Conservation (phyloP, 306 rosid genomes). For the Lagenaria siceraria region DNA sequence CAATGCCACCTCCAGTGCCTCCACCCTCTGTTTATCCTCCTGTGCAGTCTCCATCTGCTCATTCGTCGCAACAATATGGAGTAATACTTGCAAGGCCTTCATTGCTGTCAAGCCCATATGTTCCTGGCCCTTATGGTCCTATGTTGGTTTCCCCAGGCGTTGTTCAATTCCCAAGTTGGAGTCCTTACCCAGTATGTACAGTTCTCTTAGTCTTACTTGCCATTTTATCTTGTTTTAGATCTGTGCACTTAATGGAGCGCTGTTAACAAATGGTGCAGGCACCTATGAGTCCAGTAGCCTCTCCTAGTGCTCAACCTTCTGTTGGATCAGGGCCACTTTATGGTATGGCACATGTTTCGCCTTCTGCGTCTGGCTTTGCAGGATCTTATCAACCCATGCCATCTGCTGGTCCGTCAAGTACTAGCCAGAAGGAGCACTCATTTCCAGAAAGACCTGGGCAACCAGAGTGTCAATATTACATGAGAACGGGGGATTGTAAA, state of each 20-base stretch:
- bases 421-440: conserved; percentile 58
- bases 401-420: conserved; percentile 44
- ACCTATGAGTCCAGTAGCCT: conserved; percentile 46
- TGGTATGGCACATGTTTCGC: conserved; percentile 51
- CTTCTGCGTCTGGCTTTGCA: conserved; percentile 39
- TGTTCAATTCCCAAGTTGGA: conserved; percentile 70
- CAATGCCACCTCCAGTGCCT: conserved; percentile 33
- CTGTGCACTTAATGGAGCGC: conserved; percentile 15
- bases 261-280: conserved; percentile 40
- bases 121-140: conserved; percentile 71
- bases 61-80: conserved; percentile 64
- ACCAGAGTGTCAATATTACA: conserved; percentile 72
- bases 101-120: conserved; percentile 56
- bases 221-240: conserved; percentile 13
- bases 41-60: conserved; percentile 63
- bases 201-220: conserved; percentile 8
- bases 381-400: conserved; percentile 51
- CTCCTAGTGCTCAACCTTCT: conserved; percentile 48
- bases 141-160: conserved; percentile 65
- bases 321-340: conserved; percentile 50
- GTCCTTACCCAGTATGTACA: conserved; percentile 61
- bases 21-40: conserved; percentile 47
- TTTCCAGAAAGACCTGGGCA: conserved; percentile 95
- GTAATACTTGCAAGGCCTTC: conserved; percentile 75
- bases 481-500: conserved; percentile 98